Conservation (phyloP, 192 early-diverging fungal genomes). For the Chytriomyces sp. region DNA sequence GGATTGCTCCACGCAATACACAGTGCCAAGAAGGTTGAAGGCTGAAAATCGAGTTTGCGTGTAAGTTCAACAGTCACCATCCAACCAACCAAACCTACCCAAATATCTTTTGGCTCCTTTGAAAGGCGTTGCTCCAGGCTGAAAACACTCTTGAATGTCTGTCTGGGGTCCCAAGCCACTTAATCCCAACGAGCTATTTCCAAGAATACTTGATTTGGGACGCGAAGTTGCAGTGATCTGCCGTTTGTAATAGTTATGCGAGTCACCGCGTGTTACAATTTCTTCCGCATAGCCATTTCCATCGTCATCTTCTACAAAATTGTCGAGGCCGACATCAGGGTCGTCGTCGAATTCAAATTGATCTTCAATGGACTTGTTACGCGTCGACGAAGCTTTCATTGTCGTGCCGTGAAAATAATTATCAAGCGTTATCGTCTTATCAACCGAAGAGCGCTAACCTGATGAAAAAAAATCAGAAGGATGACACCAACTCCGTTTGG, state of each 20-base stretch:
- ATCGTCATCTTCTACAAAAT: conserved; percentile 92
- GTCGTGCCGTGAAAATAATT: background rate
- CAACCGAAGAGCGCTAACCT: no score
- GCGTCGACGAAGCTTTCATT: conserved; percentile 28
- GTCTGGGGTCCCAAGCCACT: background rate
- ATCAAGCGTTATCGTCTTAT: no score
- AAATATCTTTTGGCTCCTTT: conserved; percentile 42
- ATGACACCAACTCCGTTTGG: no score
- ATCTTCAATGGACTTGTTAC: conserved; percentile 40
- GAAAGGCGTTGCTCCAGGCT: conserved; percentile 80
- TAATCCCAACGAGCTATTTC: background rate
- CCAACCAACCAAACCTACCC: conserved; percentile 18
- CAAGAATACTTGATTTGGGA: background rate
- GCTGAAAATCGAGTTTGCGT: conserved; percentile 64
- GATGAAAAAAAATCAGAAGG: no score
- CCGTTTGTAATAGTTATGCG: conserved; percentile 37
- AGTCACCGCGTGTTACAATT: conserved; percentile 34
- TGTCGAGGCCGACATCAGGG: conserved; percentile 58
- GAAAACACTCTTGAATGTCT: conserved; percentile 70
- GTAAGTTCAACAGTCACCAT: background rate
- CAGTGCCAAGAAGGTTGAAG: conserved; percentile 83
- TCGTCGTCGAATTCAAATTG: conserved; percentile 31
- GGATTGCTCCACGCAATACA: conserved; percentile 68
- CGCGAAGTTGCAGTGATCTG: conserved; percentile 4
- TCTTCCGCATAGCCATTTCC: conserved; percentile 67